Conservation (phyloP, 176 grass and related monocot species). For the Bolboschoenus planiculmis region DNA sequence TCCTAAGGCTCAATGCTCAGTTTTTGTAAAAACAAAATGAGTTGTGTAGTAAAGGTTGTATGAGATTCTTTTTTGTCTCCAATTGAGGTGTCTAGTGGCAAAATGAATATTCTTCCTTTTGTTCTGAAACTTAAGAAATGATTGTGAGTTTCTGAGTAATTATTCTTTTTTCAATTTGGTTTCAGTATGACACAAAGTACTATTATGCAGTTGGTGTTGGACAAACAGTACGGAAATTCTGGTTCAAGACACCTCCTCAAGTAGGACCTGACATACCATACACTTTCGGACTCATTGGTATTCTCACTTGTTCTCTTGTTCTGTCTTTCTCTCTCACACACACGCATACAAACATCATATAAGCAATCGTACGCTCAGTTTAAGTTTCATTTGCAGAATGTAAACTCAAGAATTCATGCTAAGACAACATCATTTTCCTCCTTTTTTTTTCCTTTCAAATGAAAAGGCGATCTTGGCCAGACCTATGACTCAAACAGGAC, state of each 20-base stretch:
- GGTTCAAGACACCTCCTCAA: conserved; percentile 79
- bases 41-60: not conserved
- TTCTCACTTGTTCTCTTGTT: not conserved
- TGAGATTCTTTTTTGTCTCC: not conserved
- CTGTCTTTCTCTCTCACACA: not conserved
- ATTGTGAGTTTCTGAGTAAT: not conserved
- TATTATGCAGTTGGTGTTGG: conserved; percentile 75
- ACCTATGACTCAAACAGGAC: conserved; percentile 79
- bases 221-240: conserved; percentile 52
- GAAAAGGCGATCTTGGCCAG: conserved; percentile 83
- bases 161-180: conserved; percentile 7
- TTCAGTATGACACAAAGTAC: conserved; percentile 86
- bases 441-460: conserved; percentile 3
- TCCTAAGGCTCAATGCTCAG: not conserved
- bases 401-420: not conserved
- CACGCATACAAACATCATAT: not conserved
- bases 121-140: not conserved
- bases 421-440: not conserved
- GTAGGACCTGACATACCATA: conserved; percentile 81
- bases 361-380: not conserved
- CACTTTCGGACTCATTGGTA: conserved; percentile 50
- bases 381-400: not conserved
- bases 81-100: not conserved
- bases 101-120: not conserved
- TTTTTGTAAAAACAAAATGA: not conserved